A percentile compares a stretch with the other conserved stretches of the same genome.
Conservation (phyloP, 768 basidiomycete species). For the Fomitopsis pulvina region DNA sequence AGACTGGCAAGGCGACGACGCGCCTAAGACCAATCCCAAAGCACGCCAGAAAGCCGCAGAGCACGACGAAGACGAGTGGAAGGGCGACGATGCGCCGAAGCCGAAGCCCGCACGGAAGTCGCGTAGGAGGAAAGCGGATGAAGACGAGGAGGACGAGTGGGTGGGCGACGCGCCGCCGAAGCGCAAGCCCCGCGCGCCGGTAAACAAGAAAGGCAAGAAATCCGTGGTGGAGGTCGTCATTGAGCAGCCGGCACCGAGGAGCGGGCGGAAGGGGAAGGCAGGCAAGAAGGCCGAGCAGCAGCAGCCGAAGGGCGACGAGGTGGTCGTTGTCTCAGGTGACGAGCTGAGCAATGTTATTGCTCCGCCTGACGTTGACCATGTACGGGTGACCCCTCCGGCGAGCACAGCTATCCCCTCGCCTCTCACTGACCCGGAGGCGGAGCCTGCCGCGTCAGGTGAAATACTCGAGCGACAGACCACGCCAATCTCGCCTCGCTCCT, state of each 20-base stretch:
- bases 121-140: conserved; percentile 16
- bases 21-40: not conserved
- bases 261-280: conserved; percentile 12
- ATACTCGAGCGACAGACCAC: not conserved
- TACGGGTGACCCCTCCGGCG: too few relatives aligned
- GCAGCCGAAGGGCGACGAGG: conserved; percentile 5
- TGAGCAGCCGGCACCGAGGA: conserved; percentile 4
- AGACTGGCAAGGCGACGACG: not conserved
- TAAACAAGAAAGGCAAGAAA: conserved; percentile 7
- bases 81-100: conserved; percentile 14
- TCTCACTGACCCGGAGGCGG: not conserved
- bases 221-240: conserved; percentile 9
- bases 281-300: conserved; percentile 5
- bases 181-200: conserved; percentile 8
- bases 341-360: conserved; percentile 1
- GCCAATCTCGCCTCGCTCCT: not conserved
- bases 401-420: not conserved
- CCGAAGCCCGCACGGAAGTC: conserved; percentile 10
- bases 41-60: conserved; percentile 8
- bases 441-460: not conserved
- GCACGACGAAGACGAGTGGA: conserved; percentile 14
- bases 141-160: conserved; percentile 17
- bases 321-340: conserved; percentile 8
- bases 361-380: conserved; percentile 6
- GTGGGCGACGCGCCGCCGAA: conserved; percentile 11